Percentiles rank a stretch among this genome's conserved stretches.
Evolutionary conservation across 768 basidiomycete genomes (phyloP).

Genomic region (Xanthoconium purpureum): DNA sequence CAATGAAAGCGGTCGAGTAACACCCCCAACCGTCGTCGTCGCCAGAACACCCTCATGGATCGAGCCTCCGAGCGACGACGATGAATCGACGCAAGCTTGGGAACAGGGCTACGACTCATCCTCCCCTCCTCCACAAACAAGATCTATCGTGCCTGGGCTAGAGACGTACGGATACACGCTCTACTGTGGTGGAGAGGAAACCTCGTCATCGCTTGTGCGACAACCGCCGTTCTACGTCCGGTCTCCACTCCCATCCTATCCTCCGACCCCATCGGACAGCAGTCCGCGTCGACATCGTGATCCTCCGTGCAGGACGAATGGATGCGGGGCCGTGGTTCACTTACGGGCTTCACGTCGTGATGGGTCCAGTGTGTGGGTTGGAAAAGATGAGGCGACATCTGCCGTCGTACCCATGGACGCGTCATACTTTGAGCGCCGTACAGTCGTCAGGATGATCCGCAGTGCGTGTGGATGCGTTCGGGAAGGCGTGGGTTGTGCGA

Average conservation of each 20-base stretch:
- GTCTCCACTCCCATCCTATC: constrained; percentile 38
- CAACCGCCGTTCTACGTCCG: constrained; percentile 26
- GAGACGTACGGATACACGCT: constrained; percentile 35
- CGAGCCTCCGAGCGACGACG: constrained; percentile 32
- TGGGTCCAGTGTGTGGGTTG: constrained; percentile 55
- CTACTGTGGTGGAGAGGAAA: constrained; percentile 41
- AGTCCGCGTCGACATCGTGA: constrained; percentile 4
- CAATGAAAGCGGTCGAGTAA: constrained; percentile 23
- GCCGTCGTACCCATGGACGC: constrained; percentile 55
- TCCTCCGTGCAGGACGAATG: constrained; percentile 38
- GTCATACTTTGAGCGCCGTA: constrained; percentile 52
- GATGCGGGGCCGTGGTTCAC: constrained; percentile 65
- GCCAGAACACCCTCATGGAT: constrained; percentile 34
- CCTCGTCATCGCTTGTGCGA: constrained; percentile 6
- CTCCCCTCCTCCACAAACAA: constrained; percentile 22
- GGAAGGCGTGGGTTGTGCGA: constrained; percentile 65
- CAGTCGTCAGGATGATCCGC: constrained; percentile 47
- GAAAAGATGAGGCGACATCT: constrained; percentile 48
- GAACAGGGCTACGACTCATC: constrained; percentile 33
- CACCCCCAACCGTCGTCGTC: constrained; percentile 27
- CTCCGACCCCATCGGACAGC: constrained; percentile 24
- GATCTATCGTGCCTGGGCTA: constrained; percentile 10
- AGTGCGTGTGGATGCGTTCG: constrained; percentile 64
- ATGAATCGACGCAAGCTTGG: constrained; percentile 33
- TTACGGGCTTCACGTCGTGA: constrained; percentile 50